Percentiles rank a stretch among this genome's conserved stretches.
These are phyloP conservation scores for Keithomyces neogunnii DNA, from an alignment of 2,329 filamentous ascomycete genomes.

Conservation along the genomic window DNA sequence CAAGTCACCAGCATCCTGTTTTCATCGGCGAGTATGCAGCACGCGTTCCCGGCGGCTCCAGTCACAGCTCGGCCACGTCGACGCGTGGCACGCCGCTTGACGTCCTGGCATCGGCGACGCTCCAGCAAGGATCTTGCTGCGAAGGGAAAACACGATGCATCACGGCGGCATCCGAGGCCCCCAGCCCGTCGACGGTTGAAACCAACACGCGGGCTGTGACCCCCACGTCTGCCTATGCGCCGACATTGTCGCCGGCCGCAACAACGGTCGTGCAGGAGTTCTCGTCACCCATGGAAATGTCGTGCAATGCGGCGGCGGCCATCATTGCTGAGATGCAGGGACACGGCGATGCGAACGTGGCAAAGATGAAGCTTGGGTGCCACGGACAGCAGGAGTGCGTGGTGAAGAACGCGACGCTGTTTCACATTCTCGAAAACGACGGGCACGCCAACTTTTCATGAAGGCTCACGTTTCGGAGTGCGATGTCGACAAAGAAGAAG, in stretches of 20 bases:
- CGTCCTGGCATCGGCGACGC: constrained; percentile 29
- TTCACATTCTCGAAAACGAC: constrained; percentile 22
- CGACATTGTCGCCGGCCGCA: constrained; percentile 9
- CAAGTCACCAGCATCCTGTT: background rate
- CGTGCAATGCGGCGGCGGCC: constrained; percentile 24
- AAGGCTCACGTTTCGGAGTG: background rate
- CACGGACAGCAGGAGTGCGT: constrained; percentile 18
- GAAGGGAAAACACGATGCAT: constrained; percentile 13
- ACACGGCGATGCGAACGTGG: constrained; percentile 16
- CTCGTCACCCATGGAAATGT: constrained; percentile 24
- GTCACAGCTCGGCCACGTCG: too few relatives aligned
- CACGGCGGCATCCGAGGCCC: constrained; percentile 15
- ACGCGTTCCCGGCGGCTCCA: background rate
- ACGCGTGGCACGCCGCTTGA: constrained; percentile 17
- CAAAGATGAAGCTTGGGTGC: constrained; percentile 22
- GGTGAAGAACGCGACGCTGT: constrained; percentile 25
- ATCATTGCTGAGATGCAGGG: constrained; percentile 33
- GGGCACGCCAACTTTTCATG: background rate
- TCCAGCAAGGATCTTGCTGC: constrained; percentile 18
- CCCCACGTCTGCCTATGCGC: constrained; percentile 10
- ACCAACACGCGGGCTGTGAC: constrained; percentile 14
- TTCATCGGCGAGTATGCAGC: background rate
- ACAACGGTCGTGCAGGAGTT: constrained; percentile 5
- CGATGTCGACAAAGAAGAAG: too few relatives aligned
- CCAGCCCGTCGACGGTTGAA: constrained; percentile 13